phyloP scores from a whole-genome alignment of 495 filamentous ascomycete genomes.

The Tuber borchii region DNA sequence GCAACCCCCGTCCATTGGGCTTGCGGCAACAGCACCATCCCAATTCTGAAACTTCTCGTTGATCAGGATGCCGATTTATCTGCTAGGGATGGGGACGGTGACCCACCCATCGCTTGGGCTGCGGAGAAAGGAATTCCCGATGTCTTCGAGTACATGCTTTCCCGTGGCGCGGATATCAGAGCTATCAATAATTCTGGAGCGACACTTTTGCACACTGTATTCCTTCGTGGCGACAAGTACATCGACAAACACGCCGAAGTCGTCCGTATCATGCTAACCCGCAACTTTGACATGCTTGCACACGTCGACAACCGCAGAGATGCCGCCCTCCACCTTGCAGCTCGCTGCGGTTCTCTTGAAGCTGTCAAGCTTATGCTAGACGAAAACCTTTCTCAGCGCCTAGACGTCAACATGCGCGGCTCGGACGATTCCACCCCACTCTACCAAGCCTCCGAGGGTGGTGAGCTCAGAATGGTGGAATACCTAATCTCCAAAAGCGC shows the following conservation, averaged over 20 bases:
- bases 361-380: neutral
- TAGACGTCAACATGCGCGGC: neutral
- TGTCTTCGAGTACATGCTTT: neutral
- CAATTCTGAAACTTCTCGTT: neutral
- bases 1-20: conserved; percentile 24
- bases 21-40: conserved; percentile 8
- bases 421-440: neutral
- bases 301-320: neutral
- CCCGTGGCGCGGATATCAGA: neutral
- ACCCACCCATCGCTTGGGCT: neutral
- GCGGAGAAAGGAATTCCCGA: neutral
- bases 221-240: neutral
- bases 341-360: neutral
- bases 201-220: conserved; percentile 1
- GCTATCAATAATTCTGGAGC: neutral
- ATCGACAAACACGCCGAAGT: neutral
- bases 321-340: neutral
- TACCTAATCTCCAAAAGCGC: neutral
- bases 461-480: neutral
- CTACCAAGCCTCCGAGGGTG: neutral
- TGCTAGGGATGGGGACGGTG: neutral
- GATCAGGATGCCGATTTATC: neutral
- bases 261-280: neutral
- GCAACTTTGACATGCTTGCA: neutral
- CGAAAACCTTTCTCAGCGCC: neutral